A percentile compares a stretch with the other conserved stretches of the same genome.
Conservation (phyloP, 495 filamentous ascomycete genomes). For the Pyrenopolyporus hunteri region DNA sequence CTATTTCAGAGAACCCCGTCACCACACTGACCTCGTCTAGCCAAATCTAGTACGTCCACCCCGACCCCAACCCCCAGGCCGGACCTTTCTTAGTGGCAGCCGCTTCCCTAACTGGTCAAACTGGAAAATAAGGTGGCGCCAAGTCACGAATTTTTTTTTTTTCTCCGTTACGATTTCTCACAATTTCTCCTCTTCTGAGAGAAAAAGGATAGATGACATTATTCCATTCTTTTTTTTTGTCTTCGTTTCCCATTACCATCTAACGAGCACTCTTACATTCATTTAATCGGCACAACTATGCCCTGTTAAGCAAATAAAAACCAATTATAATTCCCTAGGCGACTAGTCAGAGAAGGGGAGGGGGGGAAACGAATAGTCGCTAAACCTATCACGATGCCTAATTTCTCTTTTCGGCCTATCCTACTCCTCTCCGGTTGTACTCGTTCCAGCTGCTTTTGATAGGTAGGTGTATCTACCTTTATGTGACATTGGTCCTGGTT, state of each 20-base stretch:
- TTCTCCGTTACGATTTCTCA: not conserved
- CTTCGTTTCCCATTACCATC: not conserved
- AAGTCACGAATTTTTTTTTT: slow-evolving; percentile 20
- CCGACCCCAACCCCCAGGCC: slow-evolving; percentile 30
- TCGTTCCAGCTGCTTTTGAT: slow-evolving; percentile 23
- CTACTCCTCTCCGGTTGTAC: slow-evolving; percentile 28
- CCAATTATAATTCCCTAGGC: no score
- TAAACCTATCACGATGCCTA: not conserved
- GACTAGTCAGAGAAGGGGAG: no score
- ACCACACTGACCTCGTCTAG: slow-evolving; percentile 11
- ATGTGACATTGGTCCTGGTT: slow-evolving; percentile 21
- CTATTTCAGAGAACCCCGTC: not conserved
- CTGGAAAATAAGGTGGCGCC: slow-evolving; percentile 26
- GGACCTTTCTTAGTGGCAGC: slow-evolving; percentile 28
- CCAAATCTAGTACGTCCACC: slow-evolving; percentile 30
- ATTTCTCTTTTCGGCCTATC: slow-evolving; percentile 24
- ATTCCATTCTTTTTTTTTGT: not conserved
- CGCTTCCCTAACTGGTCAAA: slow-evolving; percentile 31
- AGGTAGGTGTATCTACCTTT: slow-evolving; percentile 15
- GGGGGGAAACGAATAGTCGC: not conserved
- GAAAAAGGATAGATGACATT: no score
- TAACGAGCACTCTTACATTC: no score
- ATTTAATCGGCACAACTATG: no score
- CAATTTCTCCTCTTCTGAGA: not conserved
- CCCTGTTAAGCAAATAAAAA: no score